A percentile compares a stretch with the other conserved stretches of the same genome.
These are phyloP conservation scores for Boletus rubropictus DNA, from an alignment of 768 basidiomycete species.

Conservation along the genomic window DNA sequence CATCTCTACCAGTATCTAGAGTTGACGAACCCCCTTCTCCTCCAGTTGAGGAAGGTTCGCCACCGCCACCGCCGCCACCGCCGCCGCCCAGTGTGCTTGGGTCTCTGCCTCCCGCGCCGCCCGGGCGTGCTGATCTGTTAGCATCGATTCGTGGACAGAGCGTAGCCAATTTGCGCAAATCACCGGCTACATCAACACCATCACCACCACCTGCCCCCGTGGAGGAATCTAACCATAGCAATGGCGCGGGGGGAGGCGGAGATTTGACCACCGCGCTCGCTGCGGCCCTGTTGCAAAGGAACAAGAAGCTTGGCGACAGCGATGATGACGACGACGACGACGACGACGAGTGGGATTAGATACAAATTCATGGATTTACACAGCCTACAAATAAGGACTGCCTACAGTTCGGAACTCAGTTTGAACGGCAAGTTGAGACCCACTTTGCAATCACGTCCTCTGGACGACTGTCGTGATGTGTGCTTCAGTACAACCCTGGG, in stretches of 20 bases:
- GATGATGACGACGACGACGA: slow-evolving; percentile 76
- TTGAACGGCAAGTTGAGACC: neutral
- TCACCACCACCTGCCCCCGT: slow-evolving; percentile 30
- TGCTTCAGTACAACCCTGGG: slow-evolving; percentile 12
- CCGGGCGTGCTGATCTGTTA: slow-evolving; percentile 62
- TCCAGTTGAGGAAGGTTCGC: slow-evolving; percentile 21
- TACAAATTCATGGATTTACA: slow-evolving; percentile 7
- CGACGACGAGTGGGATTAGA: slow-evolving; percentile 56
- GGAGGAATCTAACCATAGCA: slow-evolving; percentile 30
- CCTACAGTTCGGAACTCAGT: neutral
- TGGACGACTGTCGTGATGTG: no score
- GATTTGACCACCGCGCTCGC: slow-evolving; percentile 82
- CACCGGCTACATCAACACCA: slow-evolving; percentile 26
- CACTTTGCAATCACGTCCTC: no score
- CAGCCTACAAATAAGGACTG: slow-evolving; percentile 7
- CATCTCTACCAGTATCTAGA: neutral
- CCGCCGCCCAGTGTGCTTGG: slow-evolving; percentile 32
- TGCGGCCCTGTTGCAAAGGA: slow-evolving; percentile 74
- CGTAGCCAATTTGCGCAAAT: slow-evolving; percentile 62
- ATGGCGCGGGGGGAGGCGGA: slow-evolving; percentile 42
- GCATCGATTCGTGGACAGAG: slow-evolving; percentile 82
- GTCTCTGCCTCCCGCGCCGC: slow-evolving; percentile 41
- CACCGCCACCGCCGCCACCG: slow-evolving; percentile 33
- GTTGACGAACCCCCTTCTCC: slow-evolving; percentile 33
- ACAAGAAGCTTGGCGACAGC: slow-evolving; percentile 83